A percentile compares a stretch with the other conserved stretches of the same genome.
These are phyloP conservation scores for Coffea canephora DNA, from an alignment of 257 asterid species.

Conservation along the genomic window DNA sequence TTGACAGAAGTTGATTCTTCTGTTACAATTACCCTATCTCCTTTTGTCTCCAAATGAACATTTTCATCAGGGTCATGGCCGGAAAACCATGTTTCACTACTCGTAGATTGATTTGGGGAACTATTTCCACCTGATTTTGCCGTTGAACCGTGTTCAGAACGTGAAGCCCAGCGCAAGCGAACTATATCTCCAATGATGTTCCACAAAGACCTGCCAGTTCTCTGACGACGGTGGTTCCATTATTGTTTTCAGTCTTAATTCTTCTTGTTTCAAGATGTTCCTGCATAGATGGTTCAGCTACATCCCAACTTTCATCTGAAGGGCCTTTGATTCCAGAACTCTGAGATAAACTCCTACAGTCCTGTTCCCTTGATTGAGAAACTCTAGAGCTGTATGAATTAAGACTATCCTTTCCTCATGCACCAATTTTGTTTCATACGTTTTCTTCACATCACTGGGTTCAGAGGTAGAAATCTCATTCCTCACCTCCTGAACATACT, in stretches of 20 bases:
- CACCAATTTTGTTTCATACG: constrained; percentile 30
- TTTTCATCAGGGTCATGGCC: no score
- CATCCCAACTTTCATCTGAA: constrained; percentile 78
- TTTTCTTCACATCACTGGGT: constrained; percentile 44
- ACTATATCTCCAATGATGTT: constrained; percentile 56
- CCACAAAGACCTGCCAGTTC: constrained; percentile 83
- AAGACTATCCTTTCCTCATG: constrained; percentile 27
- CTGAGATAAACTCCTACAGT: constrained; percentile 32
- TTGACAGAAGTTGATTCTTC: constrained; percentile 34
- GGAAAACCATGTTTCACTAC: no score
- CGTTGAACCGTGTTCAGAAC: constrained; percentile 50
- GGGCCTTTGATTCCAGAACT: constrained; percentile 63
- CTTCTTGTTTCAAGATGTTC: constrained; percentile 36
- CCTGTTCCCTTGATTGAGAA: constrained; percentile 42
- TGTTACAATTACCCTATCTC: constrained; percentile 20
- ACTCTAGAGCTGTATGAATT: constrained; percentile 35
- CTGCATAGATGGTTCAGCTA: constrained; percentile 42
- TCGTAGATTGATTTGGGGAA: no score
- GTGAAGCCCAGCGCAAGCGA: constrained; percentile 60
- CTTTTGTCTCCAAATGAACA: no score
- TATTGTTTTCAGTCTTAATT: constrained; percentile 38
- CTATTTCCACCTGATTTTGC: constrained; percentile 57
- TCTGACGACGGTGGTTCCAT: constrained; percentile 38
- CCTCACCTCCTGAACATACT: constrained; percentile 55
- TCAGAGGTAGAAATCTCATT: constrained; percentile 53